Conservation (phyloP, 176 grass and related monocot species). For the Triticum urartu region DNA sequence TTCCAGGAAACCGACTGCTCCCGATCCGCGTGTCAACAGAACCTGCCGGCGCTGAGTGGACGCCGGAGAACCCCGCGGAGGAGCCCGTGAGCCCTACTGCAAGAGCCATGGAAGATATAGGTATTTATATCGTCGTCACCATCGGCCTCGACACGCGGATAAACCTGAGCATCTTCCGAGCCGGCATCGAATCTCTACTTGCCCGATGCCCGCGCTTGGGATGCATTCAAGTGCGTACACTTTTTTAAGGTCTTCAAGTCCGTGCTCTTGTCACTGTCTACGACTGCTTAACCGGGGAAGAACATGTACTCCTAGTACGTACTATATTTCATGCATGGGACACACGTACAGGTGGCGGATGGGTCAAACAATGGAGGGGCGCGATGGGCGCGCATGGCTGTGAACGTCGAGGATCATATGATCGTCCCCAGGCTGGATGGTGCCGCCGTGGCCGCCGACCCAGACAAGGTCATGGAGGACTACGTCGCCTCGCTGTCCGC, state of each 20-base stretch:
- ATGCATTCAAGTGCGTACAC: background rate
- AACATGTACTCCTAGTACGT: too few species aligned
- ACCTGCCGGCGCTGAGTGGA: background rate
- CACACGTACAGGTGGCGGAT: background rate
- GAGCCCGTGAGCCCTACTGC: background rate
- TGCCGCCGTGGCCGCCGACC: background rate
- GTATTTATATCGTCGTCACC: background rate
- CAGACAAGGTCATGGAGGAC: conserved; percentile 65
- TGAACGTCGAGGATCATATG: conserved; percentile 59
- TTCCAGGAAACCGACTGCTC: background rate
- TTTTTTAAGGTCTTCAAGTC: too few species aligned
- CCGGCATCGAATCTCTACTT: background rate
- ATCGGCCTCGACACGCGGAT: background rate
- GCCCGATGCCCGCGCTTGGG: background rate
- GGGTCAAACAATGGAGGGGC: background rate
- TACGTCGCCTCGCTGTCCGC: conserved; percentile 69
- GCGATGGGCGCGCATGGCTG: conserved; percentile 47
- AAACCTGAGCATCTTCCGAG: background rate
- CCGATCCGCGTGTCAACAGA: background rate
- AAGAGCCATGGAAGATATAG: background rate
- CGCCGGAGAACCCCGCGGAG: background rate
- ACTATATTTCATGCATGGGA: too few species aligned
- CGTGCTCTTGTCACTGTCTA: too few species aligned
- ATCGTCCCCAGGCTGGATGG: conserved; percentile 50
- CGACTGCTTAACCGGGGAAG: too few species aligned